A percentile compares a stretch with the other conserved stretches of the same genome.
Evolutionary conservation across 352 stramenopile species (phyloP).

Genomic region (Phytophthora hybrid): DNA sequence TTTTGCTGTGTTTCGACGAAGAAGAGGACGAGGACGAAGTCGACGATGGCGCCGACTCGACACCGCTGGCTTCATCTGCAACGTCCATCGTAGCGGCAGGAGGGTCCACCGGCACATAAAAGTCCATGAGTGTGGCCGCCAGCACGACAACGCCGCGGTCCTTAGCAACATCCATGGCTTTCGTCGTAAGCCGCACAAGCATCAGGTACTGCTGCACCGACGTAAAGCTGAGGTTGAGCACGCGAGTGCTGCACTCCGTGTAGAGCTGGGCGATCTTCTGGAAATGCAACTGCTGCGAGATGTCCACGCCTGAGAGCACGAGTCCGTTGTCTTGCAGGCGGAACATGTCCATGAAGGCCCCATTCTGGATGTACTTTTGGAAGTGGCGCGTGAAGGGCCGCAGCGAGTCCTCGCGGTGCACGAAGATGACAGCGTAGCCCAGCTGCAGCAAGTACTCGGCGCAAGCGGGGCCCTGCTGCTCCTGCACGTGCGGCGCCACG

Average conservation of each 20-base stretch:
- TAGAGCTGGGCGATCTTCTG: slow-evolving; percentile 73
- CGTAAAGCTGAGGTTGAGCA: slow-evolving; percentile 82
- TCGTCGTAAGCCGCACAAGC: slow-evolving; percentile 66
- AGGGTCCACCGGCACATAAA: slow-evolving; percentile 65
- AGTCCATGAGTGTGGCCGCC: slow-evolving; percentile 84
- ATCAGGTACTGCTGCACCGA: slow-evolving; percentile 88
- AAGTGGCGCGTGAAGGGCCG: slow-evolving; percentile 88
- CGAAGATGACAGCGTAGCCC: slow-evolving; percentile 85
- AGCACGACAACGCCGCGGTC: slow-evolving; percentile 77
- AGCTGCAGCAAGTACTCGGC: slow-evolving; percentile 84
- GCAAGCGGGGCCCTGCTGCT: slow-evolving; percentile 79
- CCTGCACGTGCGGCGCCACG: slow-evolving; percentile 71
- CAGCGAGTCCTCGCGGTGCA: slow-evolving; percentile 81
- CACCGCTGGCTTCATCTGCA: slow-evolving; percentile 5
- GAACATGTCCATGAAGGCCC: slow-evolving; percentile 87
- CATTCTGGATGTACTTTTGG: slow-evolving; percentile 83
- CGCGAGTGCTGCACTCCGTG: slow-evolving; percentile 65
- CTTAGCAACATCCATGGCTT: slow-evolving; percentile 64
- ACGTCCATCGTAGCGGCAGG: slow-evolving; percentile 18
- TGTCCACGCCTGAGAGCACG: slow-evolving; percentile 72
- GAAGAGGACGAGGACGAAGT: slow-evolving; percentile 18
- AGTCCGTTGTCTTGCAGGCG: slow-evolving; percentile 63
- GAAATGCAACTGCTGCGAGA: slow-evolving; percentile 70
- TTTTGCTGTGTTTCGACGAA: slow-evolving; percentile 39
- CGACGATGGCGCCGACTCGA: slow-evolving; percentile 20